These are phyloP conservation scores for Scopulariopsis brevicaulis DNA, from an alignment of 2,329 filamentous ascomycete genomes.

Conservation along the genomic window DNA sequence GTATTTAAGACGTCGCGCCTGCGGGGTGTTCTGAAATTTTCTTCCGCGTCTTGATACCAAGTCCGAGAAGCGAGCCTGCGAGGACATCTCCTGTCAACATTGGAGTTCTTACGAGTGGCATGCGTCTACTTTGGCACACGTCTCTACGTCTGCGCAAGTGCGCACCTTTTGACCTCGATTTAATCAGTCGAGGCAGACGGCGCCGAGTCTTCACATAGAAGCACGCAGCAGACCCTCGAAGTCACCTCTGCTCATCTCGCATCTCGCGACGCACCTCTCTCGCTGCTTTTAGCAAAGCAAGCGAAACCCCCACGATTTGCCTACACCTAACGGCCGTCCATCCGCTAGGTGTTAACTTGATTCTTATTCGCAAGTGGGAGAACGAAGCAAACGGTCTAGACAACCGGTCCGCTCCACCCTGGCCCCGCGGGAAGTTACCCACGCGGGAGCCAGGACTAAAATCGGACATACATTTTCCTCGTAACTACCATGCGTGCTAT, in stretches of 20 bases:
- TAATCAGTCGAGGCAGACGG: neutral
- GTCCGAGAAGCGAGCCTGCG: neutral
- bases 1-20: neutral
- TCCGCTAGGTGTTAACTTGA: conserved; percentile 50
- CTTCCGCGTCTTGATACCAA: neutral
- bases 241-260: neutral
- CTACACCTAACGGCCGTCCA: conserved; percentile 45
- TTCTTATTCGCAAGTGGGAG: conserved; percentile 51
- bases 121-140: too few species aligned
- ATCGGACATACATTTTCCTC: conserved; percentile 43
- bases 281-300: neutral
- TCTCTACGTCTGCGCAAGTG: neutral
- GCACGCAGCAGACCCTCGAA: neutral
- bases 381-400: conserved; percentile 51
- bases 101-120: neutral
- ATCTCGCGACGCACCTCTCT: neutral
- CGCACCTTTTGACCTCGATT: neutral
- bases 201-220: neutral
- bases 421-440: conserved; percentile 33
- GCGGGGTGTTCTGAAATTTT: neutral
- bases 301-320: conserved; percentile 41
- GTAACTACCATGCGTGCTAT: neutral
- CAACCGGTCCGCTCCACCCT: conserved; percentile 58
- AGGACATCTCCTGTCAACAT: neutral
- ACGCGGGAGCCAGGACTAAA: conserved; percentile 46